These are phyloP conservation scores for Kodamaea arcana DNA, from an alignment of 1,139 yeast genomes.

Conservation along the genomic window DNA sequence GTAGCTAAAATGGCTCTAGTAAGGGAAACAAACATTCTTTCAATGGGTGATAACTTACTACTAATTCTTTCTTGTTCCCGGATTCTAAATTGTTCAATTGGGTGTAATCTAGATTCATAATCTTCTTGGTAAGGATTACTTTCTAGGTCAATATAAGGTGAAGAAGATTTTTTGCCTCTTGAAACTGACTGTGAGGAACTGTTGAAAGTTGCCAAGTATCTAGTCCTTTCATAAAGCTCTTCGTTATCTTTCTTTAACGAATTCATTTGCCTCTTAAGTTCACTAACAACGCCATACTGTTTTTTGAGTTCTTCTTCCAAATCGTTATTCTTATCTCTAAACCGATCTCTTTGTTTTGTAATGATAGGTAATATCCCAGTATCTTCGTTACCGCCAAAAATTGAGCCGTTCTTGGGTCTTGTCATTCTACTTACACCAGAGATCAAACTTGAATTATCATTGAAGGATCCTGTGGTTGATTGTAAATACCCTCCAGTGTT, in stretches of 20 bases:
- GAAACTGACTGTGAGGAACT: constrained; percentile 10
- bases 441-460: constrained; percentile 66
- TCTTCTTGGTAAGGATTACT: constrained; percentile 52
- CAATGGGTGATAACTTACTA: constrained; percentile 71
- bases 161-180: constrained; percentile 17
- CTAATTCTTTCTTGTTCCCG: constrained; percentile 74
- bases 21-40: constrained; percentile 69
- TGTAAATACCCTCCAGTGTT: too few relatives aligned
- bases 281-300: constrained; percentile 49
- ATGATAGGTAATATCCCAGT: constrained; percentile 75
- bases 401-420: constrained; percentile 14
- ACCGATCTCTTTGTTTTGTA: constrained; percentile 92
- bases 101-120: constrained; percentile 79
- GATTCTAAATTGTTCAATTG: constrained; percentile 77
- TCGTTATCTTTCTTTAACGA: constrained; percentile 69
- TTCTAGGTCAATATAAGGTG: constrained; percentile 47
- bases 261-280: constrained; percentile 62
- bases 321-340: constrained; percentile 74
- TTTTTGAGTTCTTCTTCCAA: constrained; percentile 77
- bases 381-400: constrained; percentile 19
- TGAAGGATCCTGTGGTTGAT: constrained; percentile 24
- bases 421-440: constrained; percentile 54
- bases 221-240: constrained; percentile 74
- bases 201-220: constrained; percentile 61
- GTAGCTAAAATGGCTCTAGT: constrained; percentile 75